Evolutionary conservation across 2,329 filamentous ascomycete species (phyloP), one percentile per base, ranked within the genome.

Genomic region (Chrysosporium queenslandicum): DNA sequence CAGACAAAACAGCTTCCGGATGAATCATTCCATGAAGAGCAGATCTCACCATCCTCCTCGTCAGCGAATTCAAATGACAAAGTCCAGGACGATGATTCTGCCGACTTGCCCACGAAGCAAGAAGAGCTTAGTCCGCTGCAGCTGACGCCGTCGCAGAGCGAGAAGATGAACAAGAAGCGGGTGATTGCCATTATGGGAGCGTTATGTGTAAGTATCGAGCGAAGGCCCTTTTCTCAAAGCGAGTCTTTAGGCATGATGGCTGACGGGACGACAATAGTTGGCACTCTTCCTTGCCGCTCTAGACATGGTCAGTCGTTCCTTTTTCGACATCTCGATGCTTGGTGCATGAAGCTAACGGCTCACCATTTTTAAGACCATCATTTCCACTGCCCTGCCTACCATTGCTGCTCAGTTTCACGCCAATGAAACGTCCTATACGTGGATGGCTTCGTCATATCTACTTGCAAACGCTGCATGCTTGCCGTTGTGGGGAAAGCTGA

Each of bases 211-310:
- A 58, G 56, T 20, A 40, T n/a, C 25, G 5, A 50, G 29, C 7
- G 20, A 4, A 20, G 18, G 4, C 34, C 14, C 9, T 37, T 18
- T 37, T 32, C 34, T 12, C 40, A 36, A 20, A 9, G 20, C 20
- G 23, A 32, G 29, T 20, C 18, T 29, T n/a, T 25, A 2, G 11
- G 30, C 20, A 11, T 16, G 16, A 23, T 39, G 20, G 40, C 40
- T 53, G 20, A 53, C 14, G 18, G 11, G 11, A 41, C 23, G n/a
- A n/a, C 23, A 37, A 16, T 58, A 74, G 71, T 72, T 80, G 64
- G 77, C 77, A 3, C 68, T 82, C n/a, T 79, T 82, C 52, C 72
- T 83, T 16, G 78, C 78, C 4, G 79, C 79, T 32, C 64, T 83
- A 29, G 79, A 83, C 58, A 79, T 81, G 64, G 71, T 73, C 63